phyloP scores from a whole-genome alignment of 2,329 filamentous ascomycete species.

The Fusarium chaquense region DNA sequence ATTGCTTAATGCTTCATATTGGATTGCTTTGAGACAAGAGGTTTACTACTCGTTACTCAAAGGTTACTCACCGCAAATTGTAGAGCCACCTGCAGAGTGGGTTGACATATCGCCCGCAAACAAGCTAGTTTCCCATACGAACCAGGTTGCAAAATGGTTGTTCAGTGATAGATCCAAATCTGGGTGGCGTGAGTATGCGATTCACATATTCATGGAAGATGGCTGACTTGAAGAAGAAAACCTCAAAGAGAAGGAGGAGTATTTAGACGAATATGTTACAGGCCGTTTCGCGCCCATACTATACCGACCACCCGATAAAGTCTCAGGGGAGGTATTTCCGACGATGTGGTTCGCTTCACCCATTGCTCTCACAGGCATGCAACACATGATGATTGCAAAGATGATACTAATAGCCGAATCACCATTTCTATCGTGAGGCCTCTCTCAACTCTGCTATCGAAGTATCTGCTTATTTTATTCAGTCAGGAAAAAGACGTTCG shows the following conservation, averaged over 20 bases:
- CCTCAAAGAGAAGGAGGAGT: conserved; percentile 34
- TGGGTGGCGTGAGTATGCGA: conserved; percentile 29
- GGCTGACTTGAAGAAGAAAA: not conserved
- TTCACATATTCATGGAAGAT: rapidly evolving
- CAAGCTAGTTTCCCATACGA: conserved; percentile 37
- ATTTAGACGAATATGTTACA: conserved; percentile 18
- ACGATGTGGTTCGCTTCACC: conserved; percentile 37
- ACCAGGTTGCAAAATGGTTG: conserved; percentile 37
- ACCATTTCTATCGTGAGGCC: conserved; percentile 23
- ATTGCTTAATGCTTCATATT: conserved; percentile 32
- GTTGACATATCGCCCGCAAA: conserved; percentile 39
- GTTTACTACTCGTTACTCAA: conserved; percentile 34
- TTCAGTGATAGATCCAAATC: conserved; percentile 31
- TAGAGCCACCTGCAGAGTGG: conserved; percentile 34
- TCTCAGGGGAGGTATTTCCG: conserved; percentile 35
- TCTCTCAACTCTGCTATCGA: rapidly evolving
- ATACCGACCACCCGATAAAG: conserved; percentile 14
- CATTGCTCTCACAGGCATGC: conserved; percentile 38
- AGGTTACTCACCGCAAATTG: conserved; percentile 39
- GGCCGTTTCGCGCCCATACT: conserved; percentile 23
- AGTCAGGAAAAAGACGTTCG: conserved; percentile 25
- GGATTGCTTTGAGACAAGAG: conserved; percentile 40
- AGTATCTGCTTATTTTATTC: rapidly evolving
- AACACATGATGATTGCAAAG: conserved; percentile 44
- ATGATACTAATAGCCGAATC: conserved; percentile 41